A percentile compares a stretch with the other conserved stretches of the same genome.
These are phyloP conservation scores for Nepenthes alata DNA, from an alignment of 179 eudicot genomes.

Conservation along the genomic window DNA sequence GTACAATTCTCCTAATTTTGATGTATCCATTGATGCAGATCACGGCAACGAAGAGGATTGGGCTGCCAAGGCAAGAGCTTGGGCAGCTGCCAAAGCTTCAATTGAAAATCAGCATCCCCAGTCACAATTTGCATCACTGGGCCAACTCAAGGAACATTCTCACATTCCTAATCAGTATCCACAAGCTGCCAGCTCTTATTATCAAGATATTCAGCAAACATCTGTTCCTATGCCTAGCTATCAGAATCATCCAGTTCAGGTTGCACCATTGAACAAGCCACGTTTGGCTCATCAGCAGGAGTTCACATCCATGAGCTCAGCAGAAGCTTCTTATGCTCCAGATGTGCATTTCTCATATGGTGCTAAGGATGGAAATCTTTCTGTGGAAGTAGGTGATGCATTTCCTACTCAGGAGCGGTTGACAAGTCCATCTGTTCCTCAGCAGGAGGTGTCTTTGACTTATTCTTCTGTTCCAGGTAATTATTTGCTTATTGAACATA, in stretches of 20 bases:
- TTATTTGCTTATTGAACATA: constrained; percentile 9
- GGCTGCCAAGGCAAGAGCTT: constrained; percentile 93
- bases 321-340: constrained; percentile 31
- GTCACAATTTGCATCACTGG: constrained; percentile 28
- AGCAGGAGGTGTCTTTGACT: constrained; percentile 99
- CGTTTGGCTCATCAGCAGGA: constrained; percentile 35
- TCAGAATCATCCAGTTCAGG: constrained; percentile 39
- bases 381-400: constrained; percentile 33
- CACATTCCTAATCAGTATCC: constrained; percentile 48
- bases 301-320: constrained; percentile 33
- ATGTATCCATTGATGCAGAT: constrained; percentile 21
- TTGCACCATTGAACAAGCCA: constrained; percentile 27
- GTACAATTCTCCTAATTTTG: neutral
- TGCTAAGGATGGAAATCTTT: constrained; percentile 37
- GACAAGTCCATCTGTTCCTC: constrained; percentile 49
- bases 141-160: constrained; percentile 35
- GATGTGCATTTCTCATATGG: constrained; percentile 35
- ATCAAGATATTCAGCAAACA: constrained; percentile 35
- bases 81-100: constrained; percentile 73
- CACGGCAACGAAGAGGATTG: constrained; percentile 77
- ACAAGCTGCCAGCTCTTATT: constrained; percentile 32
- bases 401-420: constrained; percentile 40
- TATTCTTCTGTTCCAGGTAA: constrained; percentile 98
- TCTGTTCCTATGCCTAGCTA: constrained; percentile 36
- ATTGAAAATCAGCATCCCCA: constrained; percentile 48